phyloP scores from a whole-genome alignment of 345 rosid genomes.

The Balakata baccata region DNA sequence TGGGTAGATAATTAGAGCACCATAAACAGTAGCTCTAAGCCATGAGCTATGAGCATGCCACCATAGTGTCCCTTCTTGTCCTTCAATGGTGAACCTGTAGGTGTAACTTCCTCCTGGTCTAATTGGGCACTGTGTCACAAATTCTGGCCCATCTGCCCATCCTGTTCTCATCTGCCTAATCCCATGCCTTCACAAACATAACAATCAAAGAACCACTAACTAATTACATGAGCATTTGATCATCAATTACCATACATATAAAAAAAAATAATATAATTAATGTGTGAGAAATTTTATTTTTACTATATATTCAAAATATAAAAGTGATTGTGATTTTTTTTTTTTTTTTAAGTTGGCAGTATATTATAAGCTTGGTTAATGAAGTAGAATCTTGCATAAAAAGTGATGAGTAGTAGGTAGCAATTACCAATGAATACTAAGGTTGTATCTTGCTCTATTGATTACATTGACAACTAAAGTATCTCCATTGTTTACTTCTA shows the following conservation, averaged over 20 bases:
- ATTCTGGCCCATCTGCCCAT: constrained; percentile 97
- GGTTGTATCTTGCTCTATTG: constrained; percentile 64
- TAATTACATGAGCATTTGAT: no score
- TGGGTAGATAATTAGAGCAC: constrained; percentile 74
- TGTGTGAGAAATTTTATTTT: no score
- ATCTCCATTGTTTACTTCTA: constrained; percentile 72
- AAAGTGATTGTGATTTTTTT: no score
- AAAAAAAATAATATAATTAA: no score
- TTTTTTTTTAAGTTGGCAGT: no score
- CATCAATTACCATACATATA: no score
- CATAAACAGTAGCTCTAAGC: constrained; percentile 94
- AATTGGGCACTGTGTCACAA: constrained; percentile 90
- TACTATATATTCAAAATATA: no score
- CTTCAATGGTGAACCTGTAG: constrained; percentile 77
- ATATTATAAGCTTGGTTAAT: no score
- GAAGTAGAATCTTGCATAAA: no score
- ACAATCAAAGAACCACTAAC: no score
- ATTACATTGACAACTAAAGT: constrained; percentile 59
- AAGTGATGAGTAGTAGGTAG: no score
- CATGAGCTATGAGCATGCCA: constrained; percentile 99
- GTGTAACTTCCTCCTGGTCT: constrained; percentile 81
- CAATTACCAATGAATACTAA: constrained; percentile 81
- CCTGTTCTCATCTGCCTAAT: constrained; percentile 75
- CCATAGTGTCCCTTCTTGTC: constrained; percentile 95
- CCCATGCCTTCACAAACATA: constrained; percentile 63